phyloP scores from a whole-genome alignment of 2,329 filamentous ascomycete species.

The Cladosporium sp. region DNA sequence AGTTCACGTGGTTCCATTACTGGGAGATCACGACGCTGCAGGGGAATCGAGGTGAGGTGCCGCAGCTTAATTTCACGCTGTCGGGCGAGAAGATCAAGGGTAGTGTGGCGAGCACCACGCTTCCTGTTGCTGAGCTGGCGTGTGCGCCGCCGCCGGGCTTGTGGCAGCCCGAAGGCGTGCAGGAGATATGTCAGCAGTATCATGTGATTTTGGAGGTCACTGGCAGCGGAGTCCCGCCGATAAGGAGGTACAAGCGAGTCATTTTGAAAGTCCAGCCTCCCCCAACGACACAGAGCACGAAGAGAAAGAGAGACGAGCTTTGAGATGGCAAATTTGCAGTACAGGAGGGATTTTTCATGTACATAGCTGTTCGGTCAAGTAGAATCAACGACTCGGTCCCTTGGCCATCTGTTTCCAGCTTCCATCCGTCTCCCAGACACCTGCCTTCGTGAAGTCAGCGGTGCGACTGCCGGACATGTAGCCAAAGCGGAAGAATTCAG shows the following conservation, averaged over 20 bases:
- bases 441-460: conserved; percentile 75
- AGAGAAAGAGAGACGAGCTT: conserved; percentile 22
- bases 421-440: conserved; percentile 64
- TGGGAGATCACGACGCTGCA: conserved; percentile 45
- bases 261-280: conserved; percentile 32
- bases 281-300: neutral
- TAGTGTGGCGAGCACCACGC: conserved; percentile 27
- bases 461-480: conserved; percentile 66
- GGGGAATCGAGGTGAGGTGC: conserved; percentile 45
- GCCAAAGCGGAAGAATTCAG: conserved; percentile 77
- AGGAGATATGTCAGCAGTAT: conserved; percentile 46
- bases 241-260: conserved; percentile 52
- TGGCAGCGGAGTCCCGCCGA: conserved; percentile 43
- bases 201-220: conserved; percentile 54
- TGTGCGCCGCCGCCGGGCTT: conserved; percentile 40
- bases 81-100: conserved; percentile 29
- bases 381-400: conserved; percentile 50
- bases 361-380: neutral
- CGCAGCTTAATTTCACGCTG: conserved; percentile 39
- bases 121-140: conserved; percentile 40
- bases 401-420: conserved; percentile 66
- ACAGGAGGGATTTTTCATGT: neutral
- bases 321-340: conserved; percentile 10
- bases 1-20: conserved; percentile 55
- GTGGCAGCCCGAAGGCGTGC: conserved; percentile 33